Base-by-base conservation (phyloP, 1,139 yeast genomes). In the Blastobotrys apis region DNA sequence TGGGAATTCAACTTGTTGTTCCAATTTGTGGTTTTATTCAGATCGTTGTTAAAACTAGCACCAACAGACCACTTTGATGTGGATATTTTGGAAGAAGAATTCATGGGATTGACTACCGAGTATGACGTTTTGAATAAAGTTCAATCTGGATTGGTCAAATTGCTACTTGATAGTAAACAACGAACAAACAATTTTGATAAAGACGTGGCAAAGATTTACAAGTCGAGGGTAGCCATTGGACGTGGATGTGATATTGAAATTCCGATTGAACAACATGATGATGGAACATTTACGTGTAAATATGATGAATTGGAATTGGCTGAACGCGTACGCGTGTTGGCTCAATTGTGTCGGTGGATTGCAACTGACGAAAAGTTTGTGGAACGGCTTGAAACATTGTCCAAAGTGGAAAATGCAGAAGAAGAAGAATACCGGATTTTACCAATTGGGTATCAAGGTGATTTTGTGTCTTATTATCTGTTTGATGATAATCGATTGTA, bases 401-500 rank as follows among this genome's bases (percentile, higher is more conserved):
- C 12, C 4, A 5, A 34, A 5, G 17, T n/a, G 9, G 43, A 39
- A 8, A 15, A 44, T 39, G 13, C 41, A 31, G n/a, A 25, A 4
- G 27, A 32, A 29, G 41, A 37, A 22, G 41, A 55, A 26, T 50
- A 51, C 33, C 55, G 68, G 3, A 53, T 65, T n/a, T 56, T 54
- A 22, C 68, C 68, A 0, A 53, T 63, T 12, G 69, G 68, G 17
- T 56, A 54, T 54, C 49, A 48, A n/a, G 63, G 55, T 25, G 53
- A 56, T 5, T 53, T 53, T 41, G 63, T 61, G 32, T 46, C 55
- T 5, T 66, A 62, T 44, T 65, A 53, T 39, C 49, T 65, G 21
- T 55, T 65, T 17, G 70, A 64, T 42, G 69, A 65, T 49, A 64
- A 64, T 33, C 50, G 69, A 12, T 49, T 66, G 9, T 65, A 64